A percentile compares a stretch with the other conserved stretches of the same genome.
These are phyloP conservation scores for Blepharisma undulans DNA, from an alignment of 169 alveolate species.

Conservation along the genomic window DNA sequence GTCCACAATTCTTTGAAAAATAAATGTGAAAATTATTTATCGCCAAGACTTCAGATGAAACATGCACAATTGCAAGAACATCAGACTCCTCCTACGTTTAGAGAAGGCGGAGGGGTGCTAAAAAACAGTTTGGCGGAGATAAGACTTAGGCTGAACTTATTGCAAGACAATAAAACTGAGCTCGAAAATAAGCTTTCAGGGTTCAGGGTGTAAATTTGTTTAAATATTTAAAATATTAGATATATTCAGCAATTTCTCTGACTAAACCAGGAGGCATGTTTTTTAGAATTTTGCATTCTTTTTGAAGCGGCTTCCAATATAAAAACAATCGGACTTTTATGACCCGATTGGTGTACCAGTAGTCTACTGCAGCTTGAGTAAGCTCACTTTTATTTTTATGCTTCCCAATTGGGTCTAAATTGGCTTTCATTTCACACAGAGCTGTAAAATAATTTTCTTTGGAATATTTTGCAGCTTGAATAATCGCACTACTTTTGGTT, in stretches of 20 bases:
- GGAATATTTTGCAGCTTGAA: not conserved
- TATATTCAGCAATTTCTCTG: not conserved
- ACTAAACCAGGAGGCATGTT: not conserved
- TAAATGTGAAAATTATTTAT: not conserved
- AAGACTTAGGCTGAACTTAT: not conserved
- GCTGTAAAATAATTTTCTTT: not conserved
- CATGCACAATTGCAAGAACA: not conserved
- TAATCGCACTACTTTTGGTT: not conserved
- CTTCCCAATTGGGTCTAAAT: not conserved
- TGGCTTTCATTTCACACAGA: not conserved
- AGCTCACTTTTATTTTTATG: not conserved
- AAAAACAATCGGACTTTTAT: not conserved
- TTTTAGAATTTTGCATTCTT: not conserved
- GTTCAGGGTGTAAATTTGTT: not conserved
- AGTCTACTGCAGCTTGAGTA: not conserved
- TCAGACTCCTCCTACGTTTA: conserved; percentile 33
- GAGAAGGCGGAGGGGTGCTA: conserved; percentile 16
- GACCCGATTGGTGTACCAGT: not conserved
- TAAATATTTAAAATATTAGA: too few relatives aligned
- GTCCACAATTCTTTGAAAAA: not conserved
- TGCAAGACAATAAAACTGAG: conserved; percentile 20
- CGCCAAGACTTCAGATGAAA: not conserved
- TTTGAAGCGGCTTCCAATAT: not conserved
- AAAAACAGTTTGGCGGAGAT: conserved; percentile 22
- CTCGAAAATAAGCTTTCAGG: not conserved